phyloP scores from a whole-genome alignment of 1,139 yeast genomes.

The Geotrichum klebahnii region DNA sequence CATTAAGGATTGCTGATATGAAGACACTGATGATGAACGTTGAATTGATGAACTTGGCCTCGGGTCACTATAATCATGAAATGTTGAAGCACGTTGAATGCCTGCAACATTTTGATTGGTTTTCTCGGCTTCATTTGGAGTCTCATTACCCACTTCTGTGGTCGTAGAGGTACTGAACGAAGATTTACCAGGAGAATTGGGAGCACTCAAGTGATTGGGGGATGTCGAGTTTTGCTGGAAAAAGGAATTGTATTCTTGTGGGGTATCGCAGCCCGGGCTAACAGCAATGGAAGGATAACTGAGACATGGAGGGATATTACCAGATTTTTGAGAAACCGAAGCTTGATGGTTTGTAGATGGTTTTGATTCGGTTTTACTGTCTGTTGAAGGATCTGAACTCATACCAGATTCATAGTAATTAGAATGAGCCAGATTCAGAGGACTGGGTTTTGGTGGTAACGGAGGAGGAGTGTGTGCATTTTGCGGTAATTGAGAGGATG shows the following conservation, averaged over 20 bases:
- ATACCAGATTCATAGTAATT: background rate
- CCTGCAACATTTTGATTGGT: background rate
- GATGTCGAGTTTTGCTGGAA: background rate
- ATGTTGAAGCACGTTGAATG: background rate
- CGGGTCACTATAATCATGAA: background rate
- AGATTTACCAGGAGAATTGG: no score
- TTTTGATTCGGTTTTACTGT: background rate
- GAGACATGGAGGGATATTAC: background rate
- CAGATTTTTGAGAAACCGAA: background rate
- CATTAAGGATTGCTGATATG: conserved; percentile 10
- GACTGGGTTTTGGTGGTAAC: background rate
- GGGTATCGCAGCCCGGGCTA: background rate
- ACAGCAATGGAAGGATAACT: background rate
- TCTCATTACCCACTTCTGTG: no score
- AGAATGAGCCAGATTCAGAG: background rate
- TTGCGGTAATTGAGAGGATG: no score
- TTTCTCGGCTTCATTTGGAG: no score
- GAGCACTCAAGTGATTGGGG: no score
- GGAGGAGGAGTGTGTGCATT: background rate
- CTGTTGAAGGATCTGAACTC: background rate
- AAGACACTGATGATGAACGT: background rate
- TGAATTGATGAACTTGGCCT: conserved; percentile 12
- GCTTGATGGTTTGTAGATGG: background rate
- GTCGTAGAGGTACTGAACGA: no score
- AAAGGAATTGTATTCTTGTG: background rate